These are phyloP conservation scores for Pseudopyricularia javanii DNA, from an alignment of 2,329 filamentous ascomycete genomes.

Conservation along the genomic window DNA sequence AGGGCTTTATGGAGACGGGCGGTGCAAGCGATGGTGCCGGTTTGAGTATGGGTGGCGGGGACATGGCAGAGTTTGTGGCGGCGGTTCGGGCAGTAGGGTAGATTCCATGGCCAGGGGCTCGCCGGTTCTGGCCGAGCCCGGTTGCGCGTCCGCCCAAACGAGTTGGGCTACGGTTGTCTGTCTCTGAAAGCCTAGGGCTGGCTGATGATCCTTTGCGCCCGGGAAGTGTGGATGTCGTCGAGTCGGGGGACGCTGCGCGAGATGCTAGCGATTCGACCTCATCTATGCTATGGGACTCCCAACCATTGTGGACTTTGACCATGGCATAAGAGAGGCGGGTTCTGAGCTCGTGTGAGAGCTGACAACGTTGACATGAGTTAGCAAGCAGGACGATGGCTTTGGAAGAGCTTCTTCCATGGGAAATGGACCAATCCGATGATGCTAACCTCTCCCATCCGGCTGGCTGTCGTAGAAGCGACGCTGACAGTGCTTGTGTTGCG, in stretches of 20 bases:
- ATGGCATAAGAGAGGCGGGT: conserved; percentile 85
- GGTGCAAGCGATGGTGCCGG: conserved; percentile 31
- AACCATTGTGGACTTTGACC: conserved; percentile 83
- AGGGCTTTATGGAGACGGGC: conserved; percentile 41
- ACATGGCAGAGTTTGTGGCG: conserved; percentile 2
- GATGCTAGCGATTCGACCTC: conserved; percentile 68
- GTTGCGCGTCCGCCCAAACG: conserved; percentile 4
- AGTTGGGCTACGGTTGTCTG: conserved; percentile 13
- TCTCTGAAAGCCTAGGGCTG: conserved; percentile 33
- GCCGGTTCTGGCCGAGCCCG: conserved; percentile 3
- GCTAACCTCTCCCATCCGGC: conserved; percentile 67
- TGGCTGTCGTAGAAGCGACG: conserved; percentile 46
- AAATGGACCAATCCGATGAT: background rate
- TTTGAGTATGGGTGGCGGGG: conserved; percentile 19
- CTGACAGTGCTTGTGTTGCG: conserved; percentile 61
- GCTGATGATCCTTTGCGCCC: conserved; percentile 36
- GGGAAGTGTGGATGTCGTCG: conserved; percentile 44
- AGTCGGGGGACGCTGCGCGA: conserved; percentile 50
- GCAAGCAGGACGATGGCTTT: background rate
- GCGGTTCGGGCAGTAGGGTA: background rate
- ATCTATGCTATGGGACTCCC: conserved; percentile 67
- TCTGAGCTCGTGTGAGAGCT: conserved; percentile 70
- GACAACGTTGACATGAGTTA: conserved; percentile 3
- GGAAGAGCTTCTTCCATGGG: background rate
- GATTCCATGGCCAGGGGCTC: background rate